These are phyloP conservation scores for Diaporthe caulivora DNA, from an alignment of 2,329 filamentous ascomycete species.

Conservation along the genomic window DNA sequence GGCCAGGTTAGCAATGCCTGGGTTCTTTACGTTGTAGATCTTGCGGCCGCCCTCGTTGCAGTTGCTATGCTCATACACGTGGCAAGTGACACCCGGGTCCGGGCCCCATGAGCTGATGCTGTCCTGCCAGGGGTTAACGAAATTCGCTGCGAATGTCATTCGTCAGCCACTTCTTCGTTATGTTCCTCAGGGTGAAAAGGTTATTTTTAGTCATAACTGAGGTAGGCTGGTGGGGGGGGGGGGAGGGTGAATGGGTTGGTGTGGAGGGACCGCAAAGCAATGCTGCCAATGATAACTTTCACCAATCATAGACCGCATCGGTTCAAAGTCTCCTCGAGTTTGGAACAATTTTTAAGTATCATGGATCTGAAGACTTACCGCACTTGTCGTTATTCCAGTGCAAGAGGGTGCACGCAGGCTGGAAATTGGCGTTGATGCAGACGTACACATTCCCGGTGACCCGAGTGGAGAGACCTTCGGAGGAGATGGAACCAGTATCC, in stretches of 20 bases:
- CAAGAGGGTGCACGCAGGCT: not conserved
- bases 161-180: not conserved
- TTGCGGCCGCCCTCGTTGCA: constrained; percentile 7
- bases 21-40: not conserved
- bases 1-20: not conserved
- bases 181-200: not conserved
- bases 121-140: constrained; percentile 1
- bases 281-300: too few species aligned
- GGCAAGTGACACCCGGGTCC: not conserved
- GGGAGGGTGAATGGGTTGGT: too few species aligned
- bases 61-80: not conserved
- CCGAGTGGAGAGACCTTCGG: not conserved
- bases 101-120: constrained; percentile 5
- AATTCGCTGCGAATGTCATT: not conserved
- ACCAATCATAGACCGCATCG: too few species aligned
- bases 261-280: too few species aligned
- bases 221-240: too few species aligned
- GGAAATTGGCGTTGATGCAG: not conserved
- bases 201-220: too few species aligned
- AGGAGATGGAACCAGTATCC: not conserved
- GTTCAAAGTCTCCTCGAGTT: too few species aligned
- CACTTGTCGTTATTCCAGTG: not conserved
- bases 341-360: too few species aligned
- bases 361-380: not conserved
- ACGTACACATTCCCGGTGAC: not conserved